Base-by-base conservation (phyloP, 2,329 filamentous ascomycete genomes). In the Fusarium aywerte region DNA sequence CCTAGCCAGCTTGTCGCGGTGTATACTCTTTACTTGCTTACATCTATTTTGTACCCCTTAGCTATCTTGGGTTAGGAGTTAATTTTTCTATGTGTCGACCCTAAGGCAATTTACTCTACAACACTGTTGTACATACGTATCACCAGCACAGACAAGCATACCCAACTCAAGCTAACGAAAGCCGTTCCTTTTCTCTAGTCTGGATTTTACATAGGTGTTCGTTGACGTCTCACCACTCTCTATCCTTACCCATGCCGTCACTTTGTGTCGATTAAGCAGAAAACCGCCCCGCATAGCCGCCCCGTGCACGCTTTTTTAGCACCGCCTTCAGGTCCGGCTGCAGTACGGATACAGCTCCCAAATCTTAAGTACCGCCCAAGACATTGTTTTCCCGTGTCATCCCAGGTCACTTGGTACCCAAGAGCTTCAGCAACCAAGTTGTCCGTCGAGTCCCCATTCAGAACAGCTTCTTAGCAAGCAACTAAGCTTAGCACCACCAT, bases 161-260 rank as follows among this genome's bases (percentile, higher is more conserved):
- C 16, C 18, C 35, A 42, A 20, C 33, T 51, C 35, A 56, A 56
- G 58, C 60, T 65, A 70, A 64, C 32, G 56, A 47, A 27, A 56
- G 61, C 52, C 40, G 54, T 62, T 57, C 40, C 58, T 54, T 55
- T 56, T 50, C n/a, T n/a, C n/a, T n/a, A n/a, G n/a, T 53, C 44
- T 42, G 48, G 25, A 60, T 32, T 66, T 44, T 61, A 62, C 11
- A 29, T 43, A 23, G 56, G 36, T 61, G 56, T 47, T 66, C 27
- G 50, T 67, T 60, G 62, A 69, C 50, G 39, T 67, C 65, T 70
- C 31, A 51, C 47, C 12, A 43, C 40, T 43, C 25, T 65, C 53
- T 64, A 60, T 52, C 49, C 61, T 47, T 43, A 55, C 25, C n/a
- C 55, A 73, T 73, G 69, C 71, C 69, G 71, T 72, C 69, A 73